Base-by-base conservation (phyloP, 257 asterid genomes). In the Orobanche coerulescens region DNA sequence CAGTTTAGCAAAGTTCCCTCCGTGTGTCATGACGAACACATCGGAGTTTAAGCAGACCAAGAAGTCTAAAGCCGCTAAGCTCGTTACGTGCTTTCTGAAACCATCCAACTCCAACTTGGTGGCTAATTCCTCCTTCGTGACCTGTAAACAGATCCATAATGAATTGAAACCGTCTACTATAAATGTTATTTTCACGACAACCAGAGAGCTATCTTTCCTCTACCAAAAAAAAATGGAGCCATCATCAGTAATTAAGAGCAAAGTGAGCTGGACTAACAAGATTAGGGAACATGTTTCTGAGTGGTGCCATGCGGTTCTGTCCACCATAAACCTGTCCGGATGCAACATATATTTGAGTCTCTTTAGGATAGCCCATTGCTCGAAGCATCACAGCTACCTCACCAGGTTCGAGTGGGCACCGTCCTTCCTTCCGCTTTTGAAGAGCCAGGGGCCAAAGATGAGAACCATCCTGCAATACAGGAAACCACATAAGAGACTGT, bases 291-390 rank as follows among this genome's bases (percentile, higher is more conserved):
- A 93, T 86, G 81, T 89, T 89, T 82, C 97, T 81, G 10, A 93
- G 87, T 0, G 99, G 96, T 44, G 97, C 99, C 99, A 93, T 89
- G 62, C 99, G 96, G 71, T 89, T 93, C 73, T 93, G 99, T 28
- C 99, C 97, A 57, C 99, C 97, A 52, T 93, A 93, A 68, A 89
- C 99, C 74, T 93, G 97, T 72, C 99, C 99, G 26, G 99, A 93
- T 49, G 99, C 99, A 28, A 93, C 99, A 62, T 93, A 93, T 80
- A 93, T 93, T 70, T 85, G 96, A 63, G 99, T 93, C 73, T 93
- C 99, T 80, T 85, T 89, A 5, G 94, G 92, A 71, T 93, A 93
- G 61, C 99, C 99, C 99, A 93, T 93, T 50, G 94, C 97, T 19
- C 99, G 84, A 70, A 93, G 96, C 96, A 90, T 81, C 69, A 89